Base-by-base conservation (phyloP, 768 basidiomycete species). In the Rhizopogon sp. region DNA sequence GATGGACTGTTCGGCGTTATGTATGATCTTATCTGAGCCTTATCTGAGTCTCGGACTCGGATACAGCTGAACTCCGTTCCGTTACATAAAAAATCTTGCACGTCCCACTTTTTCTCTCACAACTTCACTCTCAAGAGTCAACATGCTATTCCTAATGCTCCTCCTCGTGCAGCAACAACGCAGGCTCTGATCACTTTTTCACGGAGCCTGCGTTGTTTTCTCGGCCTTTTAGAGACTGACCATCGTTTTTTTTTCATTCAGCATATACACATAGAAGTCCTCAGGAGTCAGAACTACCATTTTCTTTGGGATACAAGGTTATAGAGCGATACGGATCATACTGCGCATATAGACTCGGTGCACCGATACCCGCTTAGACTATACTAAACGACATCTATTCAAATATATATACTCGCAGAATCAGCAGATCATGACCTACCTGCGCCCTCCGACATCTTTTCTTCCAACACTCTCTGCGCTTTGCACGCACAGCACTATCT, bases 381-480 rank as follows among this genome's bases (percentile, higher is more conserved):
- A 55, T 20, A 54, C n/a, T 28, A 22, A 50, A 37, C 47, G 22
- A 37, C 52, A 29, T 44, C 28, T n/a, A 42, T 51, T 43, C 33
- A 28, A 50, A 39, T 54, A 59, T 44, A 59, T 61, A 61, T 40
- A 43, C 43, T 8, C 14, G 4, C 25, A 22, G 20, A 31, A 46
- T 39, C 17, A 45, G 16, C 43, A 39, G 50, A 40, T 28, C 16
- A 70, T 66, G 66, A 42, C 39, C 1, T 55, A 50, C 51, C 11
- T 51, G 1, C 55, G 59, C 39, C 43, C 79, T 9, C 83, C 84
- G 1, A 79, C 82, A 1, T 58, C 73, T 6, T 74, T 74, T 56
- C 79, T 90, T n/a, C 86, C 84, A 3, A 71, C 79, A 3, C 79
- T 89, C n/a, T 65, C 68, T 17, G 66, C 63, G 20, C 74, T 85